These are phyloP conservation scores for Metschnikowia amazonensis DNA, from an alignment of 805 yeast genomes.

Conservation along the genomic window DNA sequence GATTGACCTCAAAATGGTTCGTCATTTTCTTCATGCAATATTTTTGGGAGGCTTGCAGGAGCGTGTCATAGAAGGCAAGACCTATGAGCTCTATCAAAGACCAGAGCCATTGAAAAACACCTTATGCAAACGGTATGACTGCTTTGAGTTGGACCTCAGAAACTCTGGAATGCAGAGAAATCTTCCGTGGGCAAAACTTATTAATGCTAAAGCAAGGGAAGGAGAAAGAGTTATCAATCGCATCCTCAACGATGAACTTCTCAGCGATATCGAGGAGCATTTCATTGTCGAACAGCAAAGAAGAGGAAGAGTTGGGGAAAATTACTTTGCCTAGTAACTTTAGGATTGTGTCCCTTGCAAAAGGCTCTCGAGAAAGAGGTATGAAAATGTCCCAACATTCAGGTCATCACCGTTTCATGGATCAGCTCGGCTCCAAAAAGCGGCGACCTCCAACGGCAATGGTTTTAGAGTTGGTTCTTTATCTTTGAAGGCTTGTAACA, in stretches of 20 bases:
- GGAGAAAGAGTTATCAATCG: constrained; percentile 18
- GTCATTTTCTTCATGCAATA: constrained; percentile 25
- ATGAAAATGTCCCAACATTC: constrained; percentile 62
- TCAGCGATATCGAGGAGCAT: constrained; percentile 28
- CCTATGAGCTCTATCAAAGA: constrained; percentile 4
- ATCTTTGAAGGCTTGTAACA: constrained; percentile 22
- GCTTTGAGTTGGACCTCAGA: constrained; percentile 33
- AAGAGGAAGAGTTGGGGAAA: constrained; percentile 43
- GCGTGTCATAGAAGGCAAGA: constrained; percentile 7
- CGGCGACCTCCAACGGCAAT: constrained; percentile 96
- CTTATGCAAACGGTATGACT: background rate
- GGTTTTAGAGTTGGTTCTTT: constrained; percentile 82
- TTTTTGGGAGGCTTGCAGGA: constrained; percentile 6
- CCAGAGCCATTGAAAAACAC: background rate
- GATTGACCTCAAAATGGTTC: constrained; percentile 40
- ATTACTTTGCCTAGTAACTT: constrained; percentile 23
- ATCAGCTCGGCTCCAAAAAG: constrained; percentile 52
- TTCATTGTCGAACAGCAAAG: constrained; percentile 32
- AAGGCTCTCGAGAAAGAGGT: background rate
- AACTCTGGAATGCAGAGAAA: constrained; percentile 49
- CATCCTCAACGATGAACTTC: constrained; percentile 30
- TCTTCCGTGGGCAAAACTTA: constrained; percentile 42
- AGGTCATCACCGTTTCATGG: constrained; percentile 99
- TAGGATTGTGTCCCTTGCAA: background rate
- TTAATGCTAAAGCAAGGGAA: constrained; percentile 9